Evolutionary conservation across 2,329 filamentous ascomycete species (phyloP), one percentile per base, ranked within the genome.

Genomic region (Ilyonectria sp.): DNA sequence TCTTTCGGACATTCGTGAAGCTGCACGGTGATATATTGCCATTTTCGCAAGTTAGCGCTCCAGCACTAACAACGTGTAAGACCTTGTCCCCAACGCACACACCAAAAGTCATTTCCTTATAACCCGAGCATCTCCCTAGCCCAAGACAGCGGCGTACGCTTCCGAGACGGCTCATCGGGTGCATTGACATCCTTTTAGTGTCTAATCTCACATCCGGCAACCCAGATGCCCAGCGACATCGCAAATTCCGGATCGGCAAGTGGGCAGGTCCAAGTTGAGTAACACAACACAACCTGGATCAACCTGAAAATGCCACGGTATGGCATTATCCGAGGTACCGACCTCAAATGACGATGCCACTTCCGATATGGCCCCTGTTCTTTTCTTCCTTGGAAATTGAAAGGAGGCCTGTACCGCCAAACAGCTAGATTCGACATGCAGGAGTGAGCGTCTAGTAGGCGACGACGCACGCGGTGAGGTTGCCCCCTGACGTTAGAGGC

Each of bases 401-500:
- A 58, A 50, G 47, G 54, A 59, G 47, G 29, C 21, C 44, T 37
- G 54, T 47, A 31, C 43, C 29, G 44, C 26, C 44, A 11, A n/a
- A 40, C 19, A 54, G 31, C 52, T 49, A 43, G 44, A 56, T 40
- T 43, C 40, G 52, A 53, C 17, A 46, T 58, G 54, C 46, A 64
- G 54, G 46, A 46, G 47, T 29, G 10, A 13, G 29, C 21, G 47
- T 29, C 56, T 37, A 33, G 26, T 13, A 33, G 21, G 37, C 7
- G 35, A 31, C 50, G 19, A 47, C 54, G 33, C 13, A 61, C 37
- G 33, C 59, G 44, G 43, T 44, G 59, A 52, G 29, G 53, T 56
- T 65, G 52, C 61, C 66, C 50, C 61, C 26, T 60, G 53, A 62
- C 65, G 54, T 43, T 50, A 65, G 63, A 65, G 23, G 57, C 52